phyloP scores from a whole-genome alignment of 192 early-diverging fungal species.

The Lobulomyces angularis region DNA sequence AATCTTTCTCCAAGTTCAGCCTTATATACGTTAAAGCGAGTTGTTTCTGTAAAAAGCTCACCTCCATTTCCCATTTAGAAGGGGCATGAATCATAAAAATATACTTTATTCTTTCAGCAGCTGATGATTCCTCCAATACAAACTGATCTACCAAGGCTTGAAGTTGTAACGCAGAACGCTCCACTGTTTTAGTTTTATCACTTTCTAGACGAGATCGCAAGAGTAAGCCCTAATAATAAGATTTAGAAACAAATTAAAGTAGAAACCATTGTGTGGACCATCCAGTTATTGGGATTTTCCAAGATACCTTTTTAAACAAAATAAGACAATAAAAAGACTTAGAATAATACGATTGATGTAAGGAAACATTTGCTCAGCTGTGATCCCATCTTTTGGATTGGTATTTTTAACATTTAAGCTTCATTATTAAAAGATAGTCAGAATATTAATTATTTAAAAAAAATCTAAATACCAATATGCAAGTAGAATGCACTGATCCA shows the following conservation, averaged over 20 bases:
- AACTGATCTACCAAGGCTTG: constrained; percentile 97
- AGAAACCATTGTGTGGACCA: constrained; percentile 95
- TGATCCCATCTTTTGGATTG: constrained; percentile 85
- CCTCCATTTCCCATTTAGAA: constrained; percentile 91
- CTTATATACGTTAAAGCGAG: too few species aligned
- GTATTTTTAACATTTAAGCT: constrained; percentile 89
- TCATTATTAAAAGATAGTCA: neutral
- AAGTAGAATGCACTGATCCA: constrained; percentile 84
- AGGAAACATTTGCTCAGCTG: constrained; percentile 90
- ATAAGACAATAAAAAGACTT: neutral
- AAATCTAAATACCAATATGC: constrained; percentile 34
- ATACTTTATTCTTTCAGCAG: constrained; percentile 64
- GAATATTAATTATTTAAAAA: neutral
- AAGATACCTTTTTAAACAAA: constrained; percentile 56
- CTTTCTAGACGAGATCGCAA: constrained; percentile 83
- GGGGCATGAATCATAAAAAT: constrained; percentile 72
- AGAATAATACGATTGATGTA: constrained; percentile 25
- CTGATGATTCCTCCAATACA: constrained; percentile 47
- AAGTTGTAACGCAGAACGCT: constrained; percentile 79
- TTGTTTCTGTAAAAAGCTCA: constrained; percentile 13
- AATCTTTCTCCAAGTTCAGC: constrained; percentile 76
- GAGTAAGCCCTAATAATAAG: too few species aligned
- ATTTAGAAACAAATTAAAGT: too few species aligned
- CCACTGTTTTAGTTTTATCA: constrained; percentile 71
- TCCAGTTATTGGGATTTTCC: constrained; percentile 93